Evolutionary conservation across 129 eudicot genomes (phyloP), one percentile per base, ranked within the genome.

Genomic region (Helichrysum umbraculigerum): DNA sequence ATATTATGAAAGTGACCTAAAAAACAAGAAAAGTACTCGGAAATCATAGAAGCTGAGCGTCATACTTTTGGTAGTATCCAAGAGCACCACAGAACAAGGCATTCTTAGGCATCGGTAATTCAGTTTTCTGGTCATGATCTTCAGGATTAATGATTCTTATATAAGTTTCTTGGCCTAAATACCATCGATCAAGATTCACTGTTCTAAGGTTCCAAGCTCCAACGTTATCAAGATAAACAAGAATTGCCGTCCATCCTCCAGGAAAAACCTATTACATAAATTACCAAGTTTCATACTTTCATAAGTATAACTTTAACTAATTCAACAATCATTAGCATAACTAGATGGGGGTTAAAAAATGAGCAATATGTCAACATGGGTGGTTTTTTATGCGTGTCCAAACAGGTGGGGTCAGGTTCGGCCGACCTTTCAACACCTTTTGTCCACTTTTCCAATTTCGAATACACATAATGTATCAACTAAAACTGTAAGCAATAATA

Each of bases 151-250:
- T 77, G 71, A 89, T 82, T 80, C 87, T 88, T 69, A 93, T 84
- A 54, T 93, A 93, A 1, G 98, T 93, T 78, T 93, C 98, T 76
- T 91, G 96, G 11, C 97, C 98, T 29, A 93, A 80, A 71, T 91
- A 93, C 98, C 93, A 88, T 78, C 90, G 81, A 75, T 93, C 98
- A 2, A 93, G 96, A 78, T 93, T 93, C 65, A 87, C 96, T 22
- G 97, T 64, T 75, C 99, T 81, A 33, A 95, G 92, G 73, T 95
- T 95, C 99, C 99, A 95, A 4, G 79, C 96, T 50, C 99, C 99
- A 29, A 83, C 94, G 25, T 95, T 95, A 81, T 95, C 99, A 5
- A 91, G 89, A 41, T 83, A 95, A 16, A 87, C 93, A 21, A 61
- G 75, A 15, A 91, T 85, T 1, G 96, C 96, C 5, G 99, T 91